Evolutionary conservation across 2,329 filamentous ascomycete genomes (phyloP), one percentile per base, ranked within the genome.

Genomic region (Bipolaris sorokiniana): DNA sequence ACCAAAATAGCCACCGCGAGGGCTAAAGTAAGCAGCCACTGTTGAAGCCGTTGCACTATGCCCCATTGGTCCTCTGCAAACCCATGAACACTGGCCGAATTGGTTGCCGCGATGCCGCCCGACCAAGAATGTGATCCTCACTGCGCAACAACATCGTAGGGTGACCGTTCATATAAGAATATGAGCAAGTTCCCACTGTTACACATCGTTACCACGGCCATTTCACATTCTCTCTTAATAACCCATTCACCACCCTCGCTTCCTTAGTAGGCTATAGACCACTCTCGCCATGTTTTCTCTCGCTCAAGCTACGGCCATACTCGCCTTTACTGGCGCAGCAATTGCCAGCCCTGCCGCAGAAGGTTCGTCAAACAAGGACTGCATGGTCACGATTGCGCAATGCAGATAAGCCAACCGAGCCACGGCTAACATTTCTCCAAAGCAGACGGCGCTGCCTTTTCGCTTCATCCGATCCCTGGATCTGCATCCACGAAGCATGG

Each of bases 251-350:
- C 26, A 38, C 9, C 15, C 5, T 38, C 36, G 15, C 7, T n/a
- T 23, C 20, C 7, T 11, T 9, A 13, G 18, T 16, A 37, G n/a
- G 0, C 18, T 26, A 11, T 20, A 34, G 0, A n/a, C 4, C 23
- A 40, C 6, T 5, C 3, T 38, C n/a, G 20, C 13, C 22, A 48
- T 48, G 46, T 18, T 48, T 22, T 28, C 46, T 5, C 23, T 38
- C 11, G 15, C 34, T 38, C 46, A 48, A 38, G 16, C 20, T 15
- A 38, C 34, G 9, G 34, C 46, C 5, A 18, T 49, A 40, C 36
- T 49, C 22, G 47, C 47, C 47, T 49, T 49, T 22, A 49, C 47
- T 7, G 36, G 47, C 22, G 47, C 47, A 41, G 47, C 10, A 3
- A 13, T 40, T 3, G 45, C 45, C 4, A 40, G 15, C 3, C 47